These are phyloP conservation scores for Pulveroboletus frians DNA, from an alignment of 768 basidiomycete species.

Conservation along the genomic window DNA sequence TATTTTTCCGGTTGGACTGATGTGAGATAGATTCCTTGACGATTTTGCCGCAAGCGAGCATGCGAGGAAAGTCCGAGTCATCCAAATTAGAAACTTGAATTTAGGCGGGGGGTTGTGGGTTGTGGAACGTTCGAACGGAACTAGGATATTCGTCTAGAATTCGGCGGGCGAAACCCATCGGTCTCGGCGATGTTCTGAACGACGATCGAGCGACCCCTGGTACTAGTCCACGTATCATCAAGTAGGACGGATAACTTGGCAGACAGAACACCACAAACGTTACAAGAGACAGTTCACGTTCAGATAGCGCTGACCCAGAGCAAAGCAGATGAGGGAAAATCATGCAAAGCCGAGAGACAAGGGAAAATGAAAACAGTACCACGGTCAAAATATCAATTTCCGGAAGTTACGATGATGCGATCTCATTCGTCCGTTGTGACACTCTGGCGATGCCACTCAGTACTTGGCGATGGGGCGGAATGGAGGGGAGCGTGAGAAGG, in stretches of 20 bases:
- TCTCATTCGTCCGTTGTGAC: conserved; percentile 5
- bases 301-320: conserved; percentile 5
- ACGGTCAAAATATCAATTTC: conserved; percentile 4
- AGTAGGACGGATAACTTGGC: not conserved
- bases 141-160: conserved; percentile 3
- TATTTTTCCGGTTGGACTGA: not conserved
- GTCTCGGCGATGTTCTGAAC: not conserved
- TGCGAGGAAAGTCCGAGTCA: not conserved
- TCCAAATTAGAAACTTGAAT: conserved; percentile 3
- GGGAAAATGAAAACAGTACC: conserved; percentile 9
- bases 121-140: conserved; percentile 7
- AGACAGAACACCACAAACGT: not conserved
- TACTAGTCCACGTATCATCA: not conserved
- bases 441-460: conserved; percentile 5
- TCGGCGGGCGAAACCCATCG: not conserved
- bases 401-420: conserved; percentile 6
- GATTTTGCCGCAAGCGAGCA: conserved; percentile 1
- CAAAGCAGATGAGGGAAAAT: conserved; percentile 5
- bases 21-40: conserved; percentile 1
- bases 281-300: conserved; percentile 1
- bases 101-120: not conserved
- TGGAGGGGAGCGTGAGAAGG: conserved; percentile 18
- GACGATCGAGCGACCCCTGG: not conserved
- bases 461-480: conserved; percentile 12
- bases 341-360: not conserved